Base-by-base conservation (phyloP, 805 yeast species). In the Saturnispora silvae region DNA sequence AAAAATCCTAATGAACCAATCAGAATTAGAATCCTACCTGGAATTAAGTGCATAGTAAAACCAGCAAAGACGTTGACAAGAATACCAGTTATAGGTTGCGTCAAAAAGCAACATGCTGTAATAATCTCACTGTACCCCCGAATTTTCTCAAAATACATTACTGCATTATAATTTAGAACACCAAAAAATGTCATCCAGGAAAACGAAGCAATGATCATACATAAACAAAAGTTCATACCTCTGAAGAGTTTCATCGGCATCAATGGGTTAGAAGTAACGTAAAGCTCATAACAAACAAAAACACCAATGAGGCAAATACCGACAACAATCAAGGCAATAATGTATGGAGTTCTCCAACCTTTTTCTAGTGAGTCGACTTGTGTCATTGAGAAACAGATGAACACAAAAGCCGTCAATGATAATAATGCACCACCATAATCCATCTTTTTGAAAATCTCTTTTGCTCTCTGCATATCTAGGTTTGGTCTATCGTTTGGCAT, bases 271-370 rank as follows among this genome's bases (percentile, higher is more conserved):
- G 41, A 31, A 1, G 72, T 65, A 1, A 64, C 39, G 30, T 59
- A 59, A 3, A 45, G 31, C 47, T 70, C 73, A 44, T 61, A 67
- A 7, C 61, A 10, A 3, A 56, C 56, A 32, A 65, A 59, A 0
- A 38, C 48, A 1, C 50, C 48, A 15, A 68, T 43, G n/a, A 65
- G 37, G 1, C 47, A 37, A 5, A 59, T 45, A 1, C 71, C 69
- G 6, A 66, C 53, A 15, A 68, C 49, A n/a, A 68, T 35, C 4
- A 62, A 51, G 4, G 64, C 68, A 39, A 66, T 54, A 41, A 69
- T 67, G 44, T 68, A 68, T 0, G 67, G 63, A 9, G 73, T 65
- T 28, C 48, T 50, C 74, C 74, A 68, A 4, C 69, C 57, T 10
- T 52, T 40, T n/a, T 51, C 44, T 2, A 69, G 56, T 1, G 61